A percentile compares a stretch with the other conserved stretches of the same genome.
phyloP scores from a whole-genome alignment of 1,139 yeast genomes.

The Arxiozyma slooffiae region DNA sequence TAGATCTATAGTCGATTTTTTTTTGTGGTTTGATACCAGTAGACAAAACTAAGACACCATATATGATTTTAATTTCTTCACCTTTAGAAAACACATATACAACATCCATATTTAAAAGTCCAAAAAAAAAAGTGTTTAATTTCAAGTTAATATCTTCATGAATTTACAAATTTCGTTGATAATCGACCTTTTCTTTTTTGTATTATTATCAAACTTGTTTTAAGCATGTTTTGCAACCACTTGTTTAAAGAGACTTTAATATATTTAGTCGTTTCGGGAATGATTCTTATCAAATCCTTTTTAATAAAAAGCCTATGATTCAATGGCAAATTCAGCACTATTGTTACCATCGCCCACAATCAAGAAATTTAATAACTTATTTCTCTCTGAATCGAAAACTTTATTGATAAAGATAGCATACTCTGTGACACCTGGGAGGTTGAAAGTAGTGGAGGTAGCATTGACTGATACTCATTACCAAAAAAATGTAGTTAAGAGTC shows the following conservation, averaged over 20 bases:
- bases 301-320: constrained; percentile 87
- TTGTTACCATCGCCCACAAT: constrained; percentile 97
- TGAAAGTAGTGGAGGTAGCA: constrained; percentile 85
- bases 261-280: constrained; percentile 76
- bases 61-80: constrained; percentile 54
- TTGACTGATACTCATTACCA: constrained; percentile 88
- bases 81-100: constrained; percentile 62
- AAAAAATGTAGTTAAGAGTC: constrained; percentile 58
- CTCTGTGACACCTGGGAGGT: constrained; percentile 88
- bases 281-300: constrained; percentile 81
- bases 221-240: constrained; percentile 84
- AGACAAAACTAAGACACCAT: constrained; percentile 93
- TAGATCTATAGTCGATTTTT: constrained; percentile 57
- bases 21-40: constrained; percentile 92
- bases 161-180: constrained; percentile 72
- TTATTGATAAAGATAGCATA: constrained; percentile 80
- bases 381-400: constrained; percentile 73
- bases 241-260: constrained; percentile 77
- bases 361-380: constrained; percentile 69
- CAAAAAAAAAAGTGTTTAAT: constrained; percentile 82
- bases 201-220: constrained; percentile 80
- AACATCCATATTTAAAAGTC: constrained; percentile 60
- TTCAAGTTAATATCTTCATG: constrained; percentile 69
- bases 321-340: constrained; percentile 95
- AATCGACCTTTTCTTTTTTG: constrained; percentile 70